Conservation (phyloP, 345 rosid genomes). For the Salix arbutifolia region DNA sequence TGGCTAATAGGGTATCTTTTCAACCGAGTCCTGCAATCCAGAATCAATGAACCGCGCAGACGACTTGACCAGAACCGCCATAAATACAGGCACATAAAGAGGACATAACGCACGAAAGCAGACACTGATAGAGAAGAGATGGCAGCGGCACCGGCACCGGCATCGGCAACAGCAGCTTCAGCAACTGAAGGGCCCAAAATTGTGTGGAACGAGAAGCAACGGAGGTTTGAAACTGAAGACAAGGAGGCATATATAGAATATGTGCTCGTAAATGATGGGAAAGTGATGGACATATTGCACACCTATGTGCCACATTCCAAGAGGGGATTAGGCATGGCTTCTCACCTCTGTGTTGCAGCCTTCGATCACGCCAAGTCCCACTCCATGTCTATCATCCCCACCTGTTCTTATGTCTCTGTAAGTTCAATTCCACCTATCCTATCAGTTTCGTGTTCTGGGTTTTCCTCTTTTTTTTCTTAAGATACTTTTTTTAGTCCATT, state of each 20-base stretch:
- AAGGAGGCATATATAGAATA: constrained; percentile 66
- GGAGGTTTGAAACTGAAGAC: constrained; percentile 86
- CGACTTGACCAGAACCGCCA: not conserved
- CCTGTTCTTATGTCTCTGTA: constrained; percentile 86
- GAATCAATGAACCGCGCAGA: not conserved
- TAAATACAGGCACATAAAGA: not conserved
- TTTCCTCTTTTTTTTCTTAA: not conserved
- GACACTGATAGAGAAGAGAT: constrained; percentile 13
- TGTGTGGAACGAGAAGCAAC: constrained; percentile 47
- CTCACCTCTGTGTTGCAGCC: constrained; percentile 74
- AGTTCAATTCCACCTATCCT: not conserved
- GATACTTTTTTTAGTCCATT: not conserved
- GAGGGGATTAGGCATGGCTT: constrained; percentile 83
- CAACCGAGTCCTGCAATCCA: not conserved
- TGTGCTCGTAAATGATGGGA: constrained; percentile 45
- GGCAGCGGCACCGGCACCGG: not conserved
- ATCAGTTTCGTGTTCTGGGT: not conserved
- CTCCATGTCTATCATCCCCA: constrained; percentile 61
- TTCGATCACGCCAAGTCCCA: constrained; percentile 64
- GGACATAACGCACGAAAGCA: not conserved
- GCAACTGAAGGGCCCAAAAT: constrained; percentile 43
- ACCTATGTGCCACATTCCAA: constrained; percentile 76
- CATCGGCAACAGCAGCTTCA: not conserved
- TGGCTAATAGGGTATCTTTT: not conserved
- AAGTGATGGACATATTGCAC: constrained; percentile 72